Conservation (phyloP, 2,329 filamentous ascomycete species). For the Gliomastix tumulicola region DNA sequence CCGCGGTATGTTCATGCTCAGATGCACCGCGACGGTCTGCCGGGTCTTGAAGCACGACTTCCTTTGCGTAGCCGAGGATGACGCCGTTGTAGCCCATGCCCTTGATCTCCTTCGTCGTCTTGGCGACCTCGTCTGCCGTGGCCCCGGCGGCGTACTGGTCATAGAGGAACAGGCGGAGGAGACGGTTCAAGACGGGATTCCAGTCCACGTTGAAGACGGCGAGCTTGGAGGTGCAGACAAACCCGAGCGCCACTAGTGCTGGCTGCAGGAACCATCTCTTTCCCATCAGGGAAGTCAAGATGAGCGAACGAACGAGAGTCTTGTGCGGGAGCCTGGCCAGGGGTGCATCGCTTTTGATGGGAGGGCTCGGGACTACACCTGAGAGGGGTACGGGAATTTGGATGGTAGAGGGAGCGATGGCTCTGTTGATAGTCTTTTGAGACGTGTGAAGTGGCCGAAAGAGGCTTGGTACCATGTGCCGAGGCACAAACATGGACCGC, state of each 20-base stretch:
- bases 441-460: too few species aligned
- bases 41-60: slow-evolving; percentile 30
- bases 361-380: too few species aligned
- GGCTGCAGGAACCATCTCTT: slow-evolving; percentile 13
- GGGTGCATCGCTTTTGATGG: too few species aligned
- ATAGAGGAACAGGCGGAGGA: slow-evolving; percentile 40
- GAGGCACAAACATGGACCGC: too few species aligned
- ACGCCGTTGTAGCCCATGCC: slow-evolving; percentile 43
- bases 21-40: too few species aligned
- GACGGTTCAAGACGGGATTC: slow-evolving; percentile 24
- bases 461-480: too few species aligned
- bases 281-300: slow-evolving; percentile 17
- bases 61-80: slow-evolving; percentile 44
- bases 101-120: slow-evolving; percentile 36
- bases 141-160: slow-evolving; percentile 50
- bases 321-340: slow-evolving; percentile 11
- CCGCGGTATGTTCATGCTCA: slow-evolving; percentile 9
- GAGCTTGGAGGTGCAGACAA: slow-evolving; percentile 20
- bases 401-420: too few species aligned
- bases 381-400: too few species aligned
- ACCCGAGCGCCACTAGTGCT: slow-evolving; percentile 13
- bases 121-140: slow-evolving; percentile 36
- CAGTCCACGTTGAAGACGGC: slow-evolving; percentile 36
- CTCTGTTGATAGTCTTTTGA: too few species aligned
- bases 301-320: slow-evolving; percentile 13